Base-by-base conservation (phyloP, 1,284 basidiomycete species). In the Rhodotorula sp. region DNA sequence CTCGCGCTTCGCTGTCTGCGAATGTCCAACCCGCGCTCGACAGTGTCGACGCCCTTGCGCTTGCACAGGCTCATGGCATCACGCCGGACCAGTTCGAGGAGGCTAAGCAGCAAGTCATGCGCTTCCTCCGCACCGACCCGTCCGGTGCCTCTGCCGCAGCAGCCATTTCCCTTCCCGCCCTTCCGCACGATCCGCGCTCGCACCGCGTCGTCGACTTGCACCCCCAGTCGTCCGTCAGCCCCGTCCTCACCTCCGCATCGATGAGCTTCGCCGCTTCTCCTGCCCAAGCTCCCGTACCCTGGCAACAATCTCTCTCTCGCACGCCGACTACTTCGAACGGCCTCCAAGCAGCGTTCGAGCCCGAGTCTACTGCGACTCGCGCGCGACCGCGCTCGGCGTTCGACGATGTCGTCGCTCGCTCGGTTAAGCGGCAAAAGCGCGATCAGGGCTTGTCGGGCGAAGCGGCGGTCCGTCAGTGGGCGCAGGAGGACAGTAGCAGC, bases 51-150 rank as follows among this genome's bases (percentile, higher is more conserved):
- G 47, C 57, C 20, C 34, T 60, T 24, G n/a, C 52, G 2, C 55
- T 57, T 7, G 65, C 59, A 7, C 69, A 70, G 46, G 59, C 62
- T 5, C 62, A 64, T 28, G 70, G 70, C n/a, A 63, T 67, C 53
- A 66, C 67, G 26, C 58, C 65, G 5, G 67, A 72, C 40, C 67
- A 72, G 62, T 69, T 67, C 28, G 70, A 72, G 53, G 51, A 63
- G 16, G 70, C 68, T n/a, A 64, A 67, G 52, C 62, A 62, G 61
- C 62, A 65, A 34, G 65, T 69, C 34, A 66, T 64, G 62, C 66
- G 59, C 24, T 69, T 62, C 59, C 56, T 72, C 2, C 64, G 56
- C 34, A 59, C 44, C 26, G 69, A 67, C 26, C 44, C 28, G n/a
- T n/a, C 24, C 13, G 50, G 13, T 11, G 28, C 28, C 28, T 53